Evolutionary conservation across 1,284 basidiomycete genomes (phyloP).

Genomic region (Schizophyllum amplum): DNA sequence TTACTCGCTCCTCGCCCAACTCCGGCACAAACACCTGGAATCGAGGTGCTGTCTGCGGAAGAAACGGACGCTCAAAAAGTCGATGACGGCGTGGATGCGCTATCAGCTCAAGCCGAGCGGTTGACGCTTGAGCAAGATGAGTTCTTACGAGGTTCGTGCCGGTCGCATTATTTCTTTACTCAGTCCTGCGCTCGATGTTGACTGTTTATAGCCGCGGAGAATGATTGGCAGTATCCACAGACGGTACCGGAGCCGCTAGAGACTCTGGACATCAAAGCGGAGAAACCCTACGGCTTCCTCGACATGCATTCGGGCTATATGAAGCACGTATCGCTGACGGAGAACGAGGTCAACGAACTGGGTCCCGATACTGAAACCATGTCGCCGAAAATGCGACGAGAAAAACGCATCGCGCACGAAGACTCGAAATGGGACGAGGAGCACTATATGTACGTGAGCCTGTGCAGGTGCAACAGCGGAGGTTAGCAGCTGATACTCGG

Average conservation of each 20-base stretch:
- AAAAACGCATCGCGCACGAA: slow-evolving; percentile 25
- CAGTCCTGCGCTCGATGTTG: slow-evolving; percentile 1
- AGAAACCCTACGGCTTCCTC: slow-evolving; percentile 64
- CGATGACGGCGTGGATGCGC: slow-evolving; percentile 29
- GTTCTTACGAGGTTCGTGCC: slow-evolving; percentile 45
- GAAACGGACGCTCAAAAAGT: slow-evolving; percentile 12
- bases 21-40: slow-evolving; percentile 33
- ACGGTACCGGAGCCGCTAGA: slow-evolving; percentile 34
- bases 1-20: slow-evolving; percentile 58
- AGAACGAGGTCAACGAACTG: slow-evolving; percentile 75
- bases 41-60: slow-evolving; percentile 55
- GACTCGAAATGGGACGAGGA: slow-evolving; percentile 68
- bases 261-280: slow-evolving; percentile 29
- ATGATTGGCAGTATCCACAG: slow-evolving; percentile 73
- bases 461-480: too few relatives aligned
- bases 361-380: slow-evolving; percentile 55
- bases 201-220: slow-evolving; percentile 47
- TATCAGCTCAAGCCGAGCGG: slow-evolving; percentile 28
- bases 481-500: neutral
- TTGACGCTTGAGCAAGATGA: slow-evolving; percentile 50
- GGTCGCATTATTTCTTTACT: slow-evolving; percentile 7
- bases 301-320: slow-evolving; percentile 68
- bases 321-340: slow-evolving; percentile 54
- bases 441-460: slow-evolving; percentile 78
- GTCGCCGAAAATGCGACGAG: slow-evolving; percentile 30